Evolutionary conservation across 371 early-diverging fungal genomes (phyloP), one percentile per base, ranked within the genome.

Genomic region (Mortierella sp.): DNA sequence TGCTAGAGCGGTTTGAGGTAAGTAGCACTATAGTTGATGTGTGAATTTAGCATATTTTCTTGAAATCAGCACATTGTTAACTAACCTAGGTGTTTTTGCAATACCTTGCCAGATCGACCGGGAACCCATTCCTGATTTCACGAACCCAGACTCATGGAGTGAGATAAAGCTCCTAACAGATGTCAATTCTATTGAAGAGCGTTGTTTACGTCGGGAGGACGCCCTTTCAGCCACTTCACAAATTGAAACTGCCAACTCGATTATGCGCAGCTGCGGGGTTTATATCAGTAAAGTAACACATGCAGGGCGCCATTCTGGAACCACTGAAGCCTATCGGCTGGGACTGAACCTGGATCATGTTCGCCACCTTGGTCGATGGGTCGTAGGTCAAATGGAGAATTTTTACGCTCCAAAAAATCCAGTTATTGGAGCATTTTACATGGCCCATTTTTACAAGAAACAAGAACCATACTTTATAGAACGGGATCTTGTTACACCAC

Each of bases 381-480:
- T 22, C 2, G 60, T 54, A 35, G 69, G 65, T 10, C 68, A 74
- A 26, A 68, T 60, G 65, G 65, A 74, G 53, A 15, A 23, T 10
- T 64, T 62, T 55, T 66, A 69, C 31, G 61, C 51, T 1, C 61
- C 69, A 28, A 59, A 65, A 32, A 69, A 61, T 37, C 75, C 66
- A 4, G 61, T 59, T 26, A 65, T 59, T 17, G 69, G 75, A 9
- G 69, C 56, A 0, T 69, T 69, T 26, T 69, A 61, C 15, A 69
- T 75, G 75, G 65, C 75, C 13, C 75, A 69, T 23, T 75, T 75
- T 23, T 58, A 66, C 62, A 49, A 64, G 35, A 10, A 35, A 6
- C 35, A 35, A 35, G 6, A 35, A 35, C 35, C 10, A 10, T 35
- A 35, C 43, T 4, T 68, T 49, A 49, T 72, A 7, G 67, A 72